Evolutionary conservation across 1,284 basidiomycete genomes (phyloP), one percentile per base, ranked within the genome.

Genomic region (Rhodofomes roseus): DNA sequence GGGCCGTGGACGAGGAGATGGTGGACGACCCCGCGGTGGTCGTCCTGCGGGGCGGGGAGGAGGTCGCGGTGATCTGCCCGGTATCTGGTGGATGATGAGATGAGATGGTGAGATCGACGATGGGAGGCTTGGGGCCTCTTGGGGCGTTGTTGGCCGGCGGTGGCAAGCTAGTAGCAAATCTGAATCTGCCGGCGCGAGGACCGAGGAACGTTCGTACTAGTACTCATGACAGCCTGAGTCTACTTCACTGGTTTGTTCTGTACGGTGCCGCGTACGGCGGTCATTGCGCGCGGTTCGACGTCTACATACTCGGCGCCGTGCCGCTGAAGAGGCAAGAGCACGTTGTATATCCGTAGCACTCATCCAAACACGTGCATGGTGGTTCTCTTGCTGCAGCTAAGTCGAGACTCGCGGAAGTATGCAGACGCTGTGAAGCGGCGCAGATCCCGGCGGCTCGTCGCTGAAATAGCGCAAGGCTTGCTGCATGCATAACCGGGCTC

Each of bases 1-100:
- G 90, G 90, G 90, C 89, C 68, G 87, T 93, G 4, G 77, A 92
- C 68, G 87, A 82, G 56, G 90, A 90, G 71, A 90, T 92, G 87
- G 81, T 92, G 12, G 84, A 87, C n/a, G 79, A 86, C 61, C 77
- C 79, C 2, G 73, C 77, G 12, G 66, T 71, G 9, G 73, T 81
- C n/a, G 58, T 76, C 14, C 70, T 93, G 48, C 79, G 73, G 41
- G 89, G 89, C 9, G 90, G 90, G 14, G 89, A 93, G 70, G 87
- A 90, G 66, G 83, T 93, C 4, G 90, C 87, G 22, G 79, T 92
- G 34, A 93, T 94, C 52, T 90, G 89, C 64, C 92, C 90, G 5
- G 91, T 93, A 0, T 91, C 88, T 57, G 92, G 92, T 6, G 90
- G 90, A 25, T 92, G 63, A 68, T 5, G 22, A 1, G 44, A 27